Base-by-base conservation (phyloP, 495 filamentous ascomycete species). In the Lichina pygmaea region DNA sequence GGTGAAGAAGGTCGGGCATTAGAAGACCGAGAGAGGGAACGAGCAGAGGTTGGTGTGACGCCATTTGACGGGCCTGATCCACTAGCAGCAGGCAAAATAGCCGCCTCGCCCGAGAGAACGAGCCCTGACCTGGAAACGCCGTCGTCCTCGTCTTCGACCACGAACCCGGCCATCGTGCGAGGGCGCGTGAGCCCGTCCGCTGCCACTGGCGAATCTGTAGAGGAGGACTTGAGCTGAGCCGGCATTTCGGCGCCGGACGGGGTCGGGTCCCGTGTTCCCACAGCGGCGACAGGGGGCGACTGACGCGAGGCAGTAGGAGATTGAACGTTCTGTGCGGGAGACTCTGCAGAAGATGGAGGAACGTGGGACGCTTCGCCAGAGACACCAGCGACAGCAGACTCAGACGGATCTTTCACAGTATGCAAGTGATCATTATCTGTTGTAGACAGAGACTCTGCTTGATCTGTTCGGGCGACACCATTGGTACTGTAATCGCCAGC, bases 161-260 rank as follows among this genome's bases (percentile, higher is more conserved):
- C 66, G 66, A 86, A 86, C 49, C 81, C 82, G 52, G 77, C 80
- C 50, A 75, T 75, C 37, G 71, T 82, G 58, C 73, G 75, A 46
- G 75, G 68, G 62, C 76, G 77, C 53, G 36, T 39, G 36, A 5
- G 13, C 11, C 5, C 36, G 10, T 39, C 11, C 11, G 36, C 36
- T 11, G 13, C 11, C 10, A 15, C 11, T 15, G 36, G 5, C 13
- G 36, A 39, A 1, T 39, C 36, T 3, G 13, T 39, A 2, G 13
- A 15, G 3, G 36, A 39, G 10, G 36, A 15, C 10, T 11, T 11
- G 11, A 1, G 10, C 36, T 11, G 36, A 11, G 36, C 36, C 36
- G 10, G 36, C 36, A 11, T 11, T 1, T 39, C 11, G 11, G 10
- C 36, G 36, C 5, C 13, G 10, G 36, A 39, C 10, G 36, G 13